Conservation (phyloP, 2,329 filamentous ascomycete species). For the Aspergillus ochraceus region DNA sequence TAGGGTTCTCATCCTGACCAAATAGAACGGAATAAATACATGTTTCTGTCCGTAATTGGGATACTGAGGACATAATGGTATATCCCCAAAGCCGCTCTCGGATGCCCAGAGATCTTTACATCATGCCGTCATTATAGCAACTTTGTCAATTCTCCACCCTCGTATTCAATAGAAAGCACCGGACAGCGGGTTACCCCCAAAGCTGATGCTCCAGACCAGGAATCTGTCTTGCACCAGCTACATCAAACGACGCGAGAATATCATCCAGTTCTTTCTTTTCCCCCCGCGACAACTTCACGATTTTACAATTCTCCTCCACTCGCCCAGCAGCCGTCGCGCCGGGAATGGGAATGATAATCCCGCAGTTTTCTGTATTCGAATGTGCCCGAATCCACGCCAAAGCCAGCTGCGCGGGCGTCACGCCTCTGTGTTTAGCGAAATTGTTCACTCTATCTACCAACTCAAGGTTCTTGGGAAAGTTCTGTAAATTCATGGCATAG, state of each 20-base stretch:
- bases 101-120: too few species aligned
- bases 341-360: not conserved
- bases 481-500: not conserved
- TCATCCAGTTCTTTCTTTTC: not conserved
- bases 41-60: too few species aligned
- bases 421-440: not conserved
- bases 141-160: too few species aligned
- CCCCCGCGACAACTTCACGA: not conserved
- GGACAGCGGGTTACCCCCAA: not conserved
- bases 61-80: too few species aligned
- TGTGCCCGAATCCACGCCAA: not conserved
- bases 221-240: not conserved
- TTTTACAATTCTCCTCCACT: not conserved
- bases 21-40: too few species aligned
- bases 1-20: too few species aligned
- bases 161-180: too few species aligned
- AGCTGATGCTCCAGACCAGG: not conserved
- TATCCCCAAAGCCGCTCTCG: too few species aligned
- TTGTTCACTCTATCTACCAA: not conserved
- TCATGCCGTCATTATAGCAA: too few species aligned
- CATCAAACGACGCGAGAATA: not conserved
- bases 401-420: not conserved
- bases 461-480: not conserved
- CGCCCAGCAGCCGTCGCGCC: not conserved
- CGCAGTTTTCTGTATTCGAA: not conserved